Base-by-base conservation (phyloP, 306 rosid species). In the Cucurbita moschata region DNA sequence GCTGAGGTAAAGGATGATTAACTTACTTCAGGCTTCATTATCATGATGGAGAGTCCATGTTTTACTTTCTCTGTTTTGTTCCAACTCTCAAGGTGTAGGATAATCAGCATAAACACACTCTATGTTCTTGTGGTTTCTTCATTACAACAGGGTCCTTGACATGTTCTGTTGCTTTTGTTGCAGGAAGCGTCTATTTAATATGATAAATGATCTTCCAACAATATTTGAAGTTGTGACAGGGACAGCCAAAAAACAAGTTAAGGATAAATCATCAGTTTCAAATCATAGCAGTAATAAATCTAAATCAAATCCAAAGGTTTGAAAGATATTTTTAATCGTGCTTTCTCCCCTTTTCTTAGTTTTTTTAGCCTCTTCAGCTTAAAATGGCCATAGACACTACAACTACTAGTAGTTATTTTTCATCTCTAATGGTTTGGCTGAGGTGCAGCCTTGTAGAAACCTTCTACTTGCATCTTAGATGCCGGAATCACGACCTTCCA, bases 141-240 rank as follows among this genome's bases (percentile, higher is more conserved):
- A 10, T 54, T 16, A 10, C 10, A 38, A 53, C 57, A 47, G 2
- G 46, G 21, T 51, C 55, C 55, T 15, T 52, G 43, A 47, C 15
- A 14, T 9, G 8, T 60, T 59, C 58, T 49, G 37, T 60, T 63
- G 54, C 55, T 64, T 64, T 63, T 76, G 56, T 67, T 84, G 87
- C 91, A 91, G 97, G 89, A 86, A 83, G 79, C 86, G 87, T 12
- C 89, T 91, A 63, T 91, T 91, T 74, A 79, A 79, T 74, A 84
- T 89, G 96, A 87, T 91, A 78, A 91, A 86, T 72, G 91, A 91
- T 75, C 97, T 91, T 79, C 96, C 97, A 61, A 91, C 97, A 65
- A 83, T 89, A 83, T 89, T 85, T 44, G 96, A 91, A 83, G 84
- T 89, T 74, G 90, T 89, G 43, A 81, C 92, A 18, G 96, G 91